Base-by-base conservation (phyloP, 345 rosid genomes). In the Eucalyptus globulus region DNA sequence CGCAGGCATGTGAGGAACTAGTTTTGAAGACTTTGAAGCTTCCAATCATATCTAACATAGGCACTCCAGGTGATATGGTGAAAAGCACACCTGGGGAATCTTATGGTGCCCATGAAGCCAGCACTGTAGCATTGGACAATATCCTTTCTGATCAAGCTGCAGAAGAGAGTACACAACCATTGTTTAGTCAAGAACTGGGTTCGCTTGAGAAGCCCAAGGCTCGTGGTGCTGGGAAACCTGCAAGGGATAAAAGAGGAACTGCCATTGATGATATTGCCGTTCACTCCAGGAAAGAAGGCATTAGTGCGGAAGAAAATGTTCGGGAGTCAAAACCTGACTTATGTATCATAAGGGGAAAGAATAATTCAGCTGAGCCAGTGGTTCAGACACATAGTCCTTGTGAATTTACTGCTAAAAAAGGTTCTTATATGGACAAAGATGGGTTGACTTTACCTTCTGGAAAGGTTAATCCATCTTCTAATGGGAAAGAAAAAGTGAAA, bases 21-120 rank as follows among this genome's bases (percentile, higher is more conserved):
- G 94, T 97, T 90, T 92, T 95, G 19, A 91, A 92, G 89, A 93
- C 96, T 80, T 56, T 95, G 92, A 95, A 92, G 94, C 96, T 95
- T 91, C 98, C 99, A 72, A 92, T 95, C 60, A 89, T 95, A 88
- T 95, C 95, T 89, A 92, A 92, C 94, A 88, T 94, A 50, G 91
- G 92, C 88, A 92, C 93, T 67, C 83, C 89, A 88, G 90, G 43
- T 83, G 95, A 93, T 86, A 88, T 69, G 60, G 88, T 91, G 88
- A 93, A 91, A 91, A 87, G 91, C 89, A 86, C 47, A 24, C 83
- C 87, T 90, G 92, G 90, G 90, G 67, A 90, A 90, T 90, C 89
- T 86, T 91, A 89, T 88, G 87, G 87, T 58, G 90, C 93, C 87
- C 90, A 89, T 89, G 95, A 91, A 67, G 90, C 49, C 86, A 88